Evolutionary conservation across 108 stramenopile genomes (phyloP).

Genomic region (Nitzschia putrida): DNA sequence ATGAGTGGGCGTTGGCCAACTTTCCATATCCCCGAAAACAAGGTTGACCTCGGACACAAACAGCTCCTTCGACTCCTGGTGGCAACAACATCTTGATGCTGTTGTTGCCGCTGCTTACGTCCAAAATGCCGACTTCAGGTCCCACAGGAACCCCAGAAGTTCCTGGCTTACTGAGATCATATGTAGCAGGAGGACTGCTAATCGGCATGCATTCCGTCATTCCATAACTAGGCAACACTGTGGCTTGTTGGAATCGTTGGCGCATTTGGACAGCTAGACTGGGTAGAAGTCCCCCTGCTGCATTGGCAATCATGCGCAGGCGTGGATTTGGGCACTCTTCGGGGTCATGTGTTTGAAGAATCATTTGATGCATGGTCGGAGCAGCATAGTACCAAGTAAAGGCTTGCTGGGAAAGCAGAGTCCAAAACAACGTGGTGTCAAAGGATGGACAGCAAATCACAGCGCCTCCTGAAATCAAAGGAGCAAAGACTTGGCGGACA

Average conservation of each 20-base stretch:
- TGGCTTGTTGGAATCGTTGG: constrained; percentile 30
- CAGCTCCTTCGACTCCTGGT: constrained; percentile 38
- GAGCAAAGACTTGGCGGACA: constrained; percentile 47
- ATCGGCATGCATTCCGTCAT: constrained; percentile 81
- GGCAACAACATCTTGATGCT: constrained; percentile 6
- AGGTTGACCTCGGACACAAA: constrained; percentile 45
- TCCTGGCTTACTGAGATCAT: constrained; percentile 49
- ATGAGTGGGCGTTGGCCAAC: not conserved
- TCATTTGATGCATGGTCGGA: constrained; percentile 70
- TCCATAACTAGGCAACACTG: constrained; percentile 27
- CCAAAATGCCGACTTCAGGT: constrained; percentile 49
- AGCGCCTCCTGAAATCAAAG: constrained; percentile 47
- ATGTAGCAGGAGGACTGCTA: constrained; percentile 45
- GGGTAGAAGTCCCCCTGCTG: constrained; percentile 60
- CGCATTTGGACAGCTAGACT: constrained; percentile 41
- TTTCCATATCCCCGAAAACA: constrained; percentile 46
- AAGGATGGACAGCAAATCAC: constrained; percentile 58
- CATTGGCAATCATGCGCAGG: constrained; percentile 67
- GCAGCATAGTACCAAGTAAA: constrained; percentile 73
- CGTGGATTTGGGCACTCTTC: not conserved
- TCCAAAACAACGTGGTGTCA: constrained; percentile 53
- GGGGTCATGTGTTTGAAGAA: constrained; percentile 25
- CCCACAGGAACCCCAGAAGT: constrained; percentile 51
- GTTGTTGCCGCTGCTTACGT: too few relatives aligned
- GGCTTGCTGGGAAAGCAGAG: constrained; percentile 11